Evolutionary conservation across 106 monocot genomes (phyloP).

Genomic region (Posidonia australis): DNA sequence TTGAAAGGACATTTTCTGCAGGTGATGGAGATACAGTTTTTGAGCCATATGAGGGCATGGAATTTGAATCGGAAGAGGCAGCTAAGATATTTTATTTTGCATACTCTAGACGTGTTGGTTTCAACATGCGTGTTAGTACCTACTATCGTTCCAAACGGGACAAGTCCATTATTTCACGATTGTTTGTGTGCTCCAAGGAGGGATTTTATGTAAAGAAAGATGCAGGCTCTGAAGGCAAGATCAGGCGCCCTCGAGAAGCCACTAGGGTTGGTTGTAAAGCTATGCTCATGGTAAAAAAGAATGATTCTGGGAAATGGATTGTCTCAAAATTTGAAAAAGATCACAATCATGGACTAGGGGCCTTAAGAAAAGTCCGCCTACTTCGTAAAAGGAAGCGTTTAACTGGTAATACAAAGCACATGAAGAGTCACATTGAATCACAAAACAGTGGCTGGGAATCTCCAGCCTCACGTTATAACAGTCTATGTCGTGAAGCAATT

Average conservation of each 20-base stretch:
- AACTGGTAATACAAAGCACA: constrained; percentile 2
- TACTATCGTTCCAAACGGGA: constrained; percentile 53
- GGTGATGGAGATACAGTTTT: constrained; percentile 12
- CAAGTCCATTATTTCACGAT: constrained; percentile 39
- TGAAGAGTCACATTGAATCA: constrained; percentile 12
- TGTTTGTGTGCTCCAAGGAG: constrained; percentile 61
- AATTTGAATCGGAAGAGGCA: constrained; percentile 55
- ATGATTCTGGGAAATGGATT: constrained; percentile 40
- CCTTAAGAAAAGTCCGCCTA: constrained; percentile 14
- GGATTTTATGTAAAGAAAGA: constrained; percentile 47
- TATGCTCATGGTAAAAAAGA: constrained; percentile 58
- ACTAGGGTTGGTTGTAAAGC: constrained; percentile 58
- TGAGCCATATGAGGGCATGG: constrained; percentile 49
- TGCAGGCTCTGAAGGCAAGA: constrained; percentile 17
- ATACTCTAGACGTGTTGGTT: constrained; percentile 39
- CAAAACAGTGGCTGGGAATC: constrained; percentile 19
- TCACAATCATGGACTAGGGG: constrained; percentile 44
- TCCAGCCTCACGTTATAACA: constrained; percentile 32
- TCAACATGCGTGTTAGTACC: constrained; percentile 62
- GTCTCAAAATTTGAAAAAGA: constrained; percentile 52
- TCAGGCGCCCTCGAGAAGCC: constrained; percentile 36
- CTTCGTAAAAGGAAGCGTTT: constrained; percentile 24
- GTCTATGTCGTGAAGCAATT: constrained; percentile 32
- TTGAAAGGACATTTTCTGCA: constrained; percentile 15
- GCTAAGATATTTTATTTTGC: constrained; percentile 45